These are phyloP conservation scores for Symbiodinium natans DNA, from an alignment of 73 alveolate species.

Conservation along the genomic window DNA sequence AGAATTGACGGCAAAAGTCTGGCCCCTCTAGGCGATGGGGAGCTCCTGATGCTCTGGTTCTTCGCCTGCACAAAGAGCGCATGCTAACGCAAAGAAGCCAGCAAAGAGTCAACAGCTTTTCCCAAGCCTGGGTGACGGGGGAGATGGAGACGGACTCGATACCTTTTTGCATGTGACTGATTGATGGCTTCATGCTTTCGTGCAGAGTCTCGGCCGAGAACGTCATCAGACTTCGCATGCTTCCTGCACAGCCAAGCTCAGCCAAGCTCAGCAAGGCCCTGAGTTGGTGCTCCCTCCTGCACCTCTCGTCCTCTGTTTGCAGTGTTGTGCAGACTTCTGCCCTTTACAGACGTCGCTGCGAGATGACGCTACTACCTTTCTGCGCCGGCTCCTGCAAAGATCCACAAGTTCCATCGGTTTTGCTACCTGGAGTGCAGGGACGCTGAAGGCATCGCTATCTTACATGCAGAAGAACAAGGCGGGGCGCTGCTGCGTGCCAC, in stretches of 20 bases:
- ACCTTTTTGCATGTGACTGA: background rate
- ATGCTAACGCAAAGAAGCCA: no score
- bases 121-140: background rate
- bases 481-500: background rate
- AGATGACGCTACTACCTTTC: no score
- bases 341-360: no score
- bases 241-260: background rate
- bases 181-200: background rate
- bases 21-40: slow-evolving; percentile 52
- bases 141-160: background rate
- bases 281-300: no score
- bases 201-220: background rate
- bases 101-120: no score
- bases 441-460: background rate
- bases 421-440: slow-evolving; percentile 1
- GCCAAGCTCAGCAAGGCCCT: no score
- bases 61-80: background rate
- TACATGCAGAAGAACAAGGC: background rate
- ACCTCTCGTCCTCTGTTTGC: no score
- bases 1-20: slow-evolving; percentile 31
- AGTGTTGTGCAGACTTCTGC: no score
- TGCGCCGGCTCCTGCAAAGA: slow-evolving; percentile 9
- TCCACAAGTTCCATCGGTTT: slow-evolving; percentile 47
- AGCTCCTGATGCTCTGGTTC: background rate
- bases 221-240: background rate